Evolutionary conservation across 2,329 filamentous ascomycete species (phyloP).

Genomic region (Dothideomycetidae sp.): DNA sequence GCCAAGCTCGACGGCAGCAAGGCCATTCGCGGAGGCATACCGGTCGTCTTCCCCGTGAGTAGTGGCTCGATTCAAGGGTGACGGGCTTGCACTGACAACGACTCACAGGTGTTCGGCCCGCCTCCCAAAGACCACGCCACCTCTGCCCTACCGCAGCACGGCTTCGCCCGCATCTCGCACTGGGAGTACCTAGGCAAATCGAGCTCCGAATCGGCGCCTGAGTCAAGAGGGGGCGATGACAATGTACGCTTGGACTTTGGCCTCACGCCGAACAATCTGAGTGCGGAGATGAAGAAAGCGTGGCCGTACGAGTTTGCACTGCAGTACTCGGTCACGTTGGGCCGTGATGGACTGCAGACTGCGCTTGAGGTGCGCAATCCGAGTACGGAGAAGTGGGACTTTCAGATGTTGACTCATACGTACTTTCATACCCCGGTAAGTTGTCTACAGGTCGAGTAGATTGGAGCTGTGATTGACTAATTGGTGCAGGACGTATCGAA

Average conservation of each 20-base stretch:
- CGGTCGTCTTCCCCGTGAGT: conserved; percentile 79
- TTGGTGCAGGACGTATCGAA: conserved; percentile 58
- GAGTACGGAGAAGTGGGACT: conserved; percentile 69
- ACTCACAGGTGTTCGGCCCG: conserved; percentile 64
- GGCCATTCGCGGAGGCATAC: conserved; percentile 80
- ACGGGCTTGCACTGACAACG: background rate
- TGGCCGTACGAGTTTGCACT: conserved; percentile 85
- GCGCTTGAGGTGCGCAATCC: conserved; percentile 81
- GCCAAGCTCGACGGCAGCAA: conserved; percentile 75
- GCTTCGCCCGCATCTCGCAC: conserved; percentile 74
- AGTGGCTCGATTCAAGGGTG: background rate
- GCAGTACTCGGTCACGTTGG: conserved; percentile 83
- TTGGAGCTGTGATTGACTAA: background rate
- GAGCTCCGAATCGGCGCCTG: conserved; percentile 43
- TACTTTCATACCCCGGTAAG: conserved; percentile 71
- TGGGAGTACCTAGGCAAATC: conserved; percentile 95
- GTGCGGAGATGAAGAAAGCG: conserved; percentile 49
- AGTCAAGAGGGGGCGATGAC: conserved; percentile 37
- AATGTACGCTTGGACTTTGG: conserved; percentile 94
- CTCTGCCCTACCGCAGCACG: conserved; percentile 72
- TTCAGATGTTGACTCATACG: conserved; percentile 81
- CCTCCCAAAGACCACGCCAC: conserved; percentile 65
- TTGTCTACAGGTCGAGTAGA: background rate
- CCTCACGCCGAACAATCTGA: conserved; percentile 58
- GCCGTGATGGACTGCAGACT: conserved; percentile 60